Conservation (phyloP, 345 rosid species). For the Raphanus raphanistrum region DNA sequence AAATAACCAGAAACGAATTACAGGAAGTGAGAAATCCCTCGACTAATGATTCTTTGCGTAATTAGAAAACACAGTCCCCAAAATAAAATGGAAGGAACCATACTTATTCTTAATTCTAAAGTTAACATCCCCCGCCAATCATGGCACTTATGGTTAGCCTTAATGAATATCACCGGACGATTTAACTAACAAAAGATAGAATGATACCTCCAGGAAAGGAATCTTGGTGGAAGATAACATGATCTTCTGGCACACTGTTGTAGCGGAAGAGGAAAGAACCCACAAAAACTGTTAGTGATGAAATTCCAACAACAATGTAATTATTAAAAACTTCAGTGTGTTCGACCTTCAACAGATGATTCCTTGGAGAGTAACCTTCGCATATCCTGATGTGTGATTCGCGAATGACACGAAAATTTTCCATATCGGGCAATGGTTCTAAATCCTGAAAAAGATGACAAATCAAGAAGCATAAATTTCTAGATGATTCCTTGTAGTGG, state of each 20-base stretch:
- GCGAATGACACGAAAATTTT: constrained; percentile 56
- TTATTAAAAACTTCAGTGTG: constrained; percentile 7
- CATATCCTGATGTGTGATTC: constrained; percentile 63
- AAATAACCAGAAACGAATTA: constrained; percentile 2
- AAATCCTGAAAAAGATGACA: constrained; percentile 57
- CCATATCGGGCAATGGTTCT: constrained; percentile 79
- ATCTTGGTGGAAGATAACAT: constrained; percentile 77
- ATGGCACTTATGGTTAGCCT: constrained; percentile 2
- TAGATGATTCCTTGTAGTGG: constrained; percentile 7
- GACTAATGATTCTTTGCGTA: background rate
- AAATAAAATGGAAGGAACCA: constrained; percentile 15
- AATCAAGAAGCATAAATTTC: constrained; percentile 4
- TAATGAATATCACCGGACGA: constrained; percentile 16
- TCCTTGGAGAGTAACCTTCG: constrained; percentile 64
- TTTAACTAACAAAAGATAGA: constrained; percentile 12
- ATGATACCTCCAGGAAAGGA: constrained; percentile 68
- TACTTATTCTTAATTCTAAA: constrained; percentile 15
- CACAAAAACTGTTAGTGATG: constrained; percentile 20
- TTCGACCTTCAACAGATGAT: constrained; percentile 75
- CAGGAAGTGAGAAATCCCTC: background rate
- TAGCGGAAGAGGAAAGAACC: constrained; percentile 11
- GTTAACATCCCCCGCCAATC: constrained; percentile 1
- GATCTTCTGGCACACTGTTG: constrained; percentile 77
- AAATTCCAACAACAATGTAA: constrained; percentile 17
- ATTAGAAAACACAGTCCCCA: constrained; percentile 7